These are phyloP conservation scores for Alternaria longipes DNA, from an alignment of 2,329 filamentous ascomycete species.

Conservation along the genomic window DNA sequence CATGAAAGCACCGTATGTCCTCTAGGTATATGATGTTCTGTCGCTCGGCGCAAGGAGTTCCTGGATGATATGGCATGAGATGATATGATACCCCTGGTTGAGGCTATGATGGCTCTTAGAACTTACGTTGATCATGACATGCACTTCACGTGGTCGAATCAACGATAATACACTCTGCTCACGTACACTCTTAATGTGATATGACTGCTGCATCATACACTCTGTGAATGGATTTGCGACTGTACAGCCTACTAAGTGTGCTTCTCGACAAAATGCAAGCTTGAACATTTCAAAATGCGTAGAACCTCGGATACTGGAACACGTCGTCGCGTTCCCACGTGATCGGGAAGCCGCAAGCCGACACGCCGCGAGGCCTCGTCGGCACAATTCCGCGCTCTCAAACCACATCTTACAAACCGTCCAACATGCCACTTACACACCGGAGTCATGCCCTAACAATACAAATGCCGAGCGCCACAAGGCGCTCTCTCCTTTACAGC, in stretches of 20 bases:
- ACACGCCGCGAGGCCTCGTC: background rate
- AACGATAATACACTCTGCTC: background rate
- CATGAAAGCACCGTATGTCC: background rate
- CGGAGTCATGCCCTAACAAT: background rate
- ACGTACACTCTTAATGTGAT: background rate
- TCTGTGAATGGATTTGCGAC: background rate
- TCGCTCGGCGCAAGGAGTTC: background rate
- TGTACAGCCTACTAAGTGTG: background rate
- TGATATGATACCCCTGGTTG: background rate
- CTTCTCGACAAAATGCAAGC: background rate
- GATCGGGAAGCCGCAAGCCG: background rate
- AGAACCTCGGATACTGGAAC: background rate
- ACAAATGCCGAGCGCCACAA: conserved; percentile 20
- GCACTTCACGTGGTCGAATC: background rate
- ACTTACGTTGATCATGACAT: background rate
- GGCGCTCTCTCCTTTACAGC: background rate
- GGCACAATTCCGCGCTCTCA: conserved; percentile 35
- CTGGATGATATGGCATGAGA: background rate
- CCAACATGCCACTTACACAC: conserved; percentile 6
- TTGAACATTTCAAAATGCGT: background rate
- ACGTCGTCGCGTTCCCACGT: conserved; percentile 5
- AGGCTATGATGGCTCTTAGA: background rate
- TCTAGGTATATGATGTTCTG: background rate
- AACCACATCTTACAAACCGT: conserved; percentile 28
- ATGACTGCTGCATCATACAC: background rate